Evolutionary conservation across 352 stramenopile species (phyloP), one percentile per base, ranked within the genome.

Genomic region (Elongisporangium undulatum): DNA sequence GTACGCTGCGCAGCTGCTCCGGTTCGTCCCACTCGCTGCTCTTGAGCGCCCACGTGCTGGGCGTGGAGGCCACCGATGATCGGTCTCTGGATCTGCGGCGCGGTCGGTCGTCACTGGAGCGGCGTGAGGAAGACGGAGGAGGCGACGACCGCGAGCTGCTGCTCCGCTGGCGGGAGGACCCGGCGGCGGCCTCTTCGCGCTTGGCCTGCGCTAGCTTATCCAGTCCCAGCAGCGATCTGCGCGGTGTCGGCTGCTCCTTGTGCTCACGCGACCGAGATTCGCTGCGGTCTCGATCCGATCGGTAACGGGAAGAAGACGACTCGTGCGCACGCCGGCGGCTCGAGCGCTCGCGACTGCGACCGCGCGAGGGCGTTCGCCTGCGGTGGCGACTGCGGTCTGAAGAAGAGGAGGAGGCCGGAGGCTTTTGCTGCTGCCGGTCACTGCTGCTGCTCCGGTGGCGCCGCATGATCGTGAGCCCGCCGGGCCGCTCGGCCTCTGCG

Each of bases 11-110:
- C 4, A 95, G 68, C 16, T 64, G 76, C 57, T 95, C 86, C 2
- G 83, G 82, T 21, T 75, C 71, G 57, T 93, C 86, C 86, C 86
- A 95, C 39, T 95, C 86, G 63, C 74, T 89, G 48, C 65, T 51
- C 51, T 83, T 72, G 2, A 95, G 67, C 23, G 65, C 63, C 34
- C 58, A 26, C 15, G 63, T 64, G 17, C 63, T 71, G 41, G 29
- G 20, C 55, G 67, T 62, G 23, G 53, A 61, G 26, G 59, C 51
- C 17, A 57, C 48, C 1, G 66, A 73, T 0, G 3, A 53, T 3
- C 63, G 55, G 20, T 61, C 56, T 12, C 12, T 49, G 15, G 17
- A 23, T 2, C 23, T 56, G 8, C 22, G 23, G 16, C 52, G 20
- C 4, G 16, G 15, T 59, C 50, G 41, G 13, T 59, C 59, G 54